Evolutionary conservation across 345 rosid species (phyloP), one percentile per base, ranked within the genome.

Genomic region (Eucalyptus rudis): DNA sequence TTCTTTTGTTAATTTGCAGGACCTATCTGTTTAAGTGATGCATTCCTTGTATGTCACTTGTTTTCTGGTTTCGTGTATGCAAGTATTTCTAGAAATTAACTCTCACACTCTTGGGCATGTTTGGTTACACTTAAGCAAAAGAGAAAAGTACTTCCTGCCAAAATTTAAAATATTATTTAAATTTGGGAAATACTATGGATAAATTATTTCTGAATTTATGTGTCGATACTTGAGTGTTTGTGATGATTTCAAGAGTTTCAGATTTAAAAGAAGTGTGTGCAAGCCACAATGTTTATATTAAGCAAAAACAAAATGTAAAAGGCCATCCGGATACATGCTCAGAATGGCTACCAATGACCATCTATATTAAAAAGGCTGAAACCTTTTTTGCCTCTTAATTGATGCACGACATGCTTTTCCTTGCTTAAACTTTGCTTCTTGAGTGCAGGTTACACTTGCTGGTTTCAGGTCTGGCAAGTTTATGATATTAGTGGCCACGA

Each of bases 401-500:
- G 5, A 15, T 27, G 25, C 76, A 9, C 13, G 7, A 13, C 36
- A 33, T 54, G 20, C 80, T 13, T 6, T 47, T 29, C 15, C 49
- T 84, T 62, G 33, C 80, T 88, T 83, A 56, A 86, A 62, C 76
- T 90, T 83, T 56, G 49, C 76, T 10, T 40, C 89, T 84, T 92
- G 33, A 56, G 89, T 92, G 88, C 93, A 98, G 99, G 92, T 96
- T 81, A 98, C 99, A 20, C 96, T 98, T 86, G 91, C 96, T 87
- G 99, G 98, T 54, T 98, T 98, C 93, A 94, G 99, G 92, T 95
- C 94, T 24, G 99, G 99, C 51, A 97, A 97, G 91, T 98, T 98
- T 89, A 71, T 95, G 91, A 96, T 96, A 29, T 92, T 98, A 94
- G 99, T 97, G 43, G 99, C 99, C 62, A 97, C 99, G 15, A 97